phyloP scores from a whole-genome alignment of 2,329 filamentous ascomycete genomes.

The Fusarium dimerum region DNA sequence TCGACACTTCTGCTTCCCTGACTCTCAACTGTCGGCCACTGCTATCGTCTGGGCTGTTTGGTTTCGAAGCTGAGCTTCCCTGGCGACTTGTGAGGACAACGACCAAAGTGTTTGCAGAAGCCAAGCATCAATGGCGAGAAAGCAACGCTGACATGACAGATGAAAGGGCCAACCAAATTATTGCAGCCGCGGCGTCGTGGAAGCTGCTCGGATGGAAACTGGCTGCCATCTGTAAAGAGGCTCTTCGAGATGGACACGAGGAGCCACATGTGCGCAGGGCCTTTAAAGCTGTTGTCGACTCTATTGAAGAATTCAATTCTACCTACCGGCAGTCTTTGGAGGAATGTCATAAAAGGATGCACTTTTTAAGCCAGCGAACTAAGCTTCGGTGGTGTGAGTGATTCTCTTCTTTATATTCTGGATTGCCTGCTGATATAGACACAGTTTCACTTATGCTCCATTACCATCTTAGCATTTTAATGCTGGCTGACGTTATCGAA shows the following conservation, averaged over 20 bases:
- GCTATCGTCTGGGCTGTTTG: conserved; percentile 40
- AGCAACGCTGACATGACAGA: conserved; percentile 30
- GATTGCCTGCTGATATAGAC: background rate
- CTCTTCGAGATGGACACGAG: conserved; percentile 33
- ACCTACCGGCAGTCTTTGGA: conserved; percentile 31
- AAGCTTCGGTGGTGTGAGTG: conserved; percentile 35
- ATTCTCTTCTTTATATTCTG: background rate
- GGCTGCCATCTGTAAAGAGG: conserved; percentile 35
- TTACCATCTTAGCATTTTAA: conserved; percentile 35
- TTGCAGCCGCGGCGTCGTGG: conserved; percentile 31
- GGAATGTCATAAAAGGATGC: conserved; percentile 33
- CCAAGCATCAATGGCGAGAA: conserved; percentile 26
- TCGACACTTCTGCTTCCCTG: conserved; percentile 43
- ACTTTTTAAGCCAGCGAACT: conserved; percentile 32
- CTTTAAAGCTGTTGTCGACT: conserved; percentile 25
- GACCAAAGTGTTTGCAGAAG: conserved; percentile 33
- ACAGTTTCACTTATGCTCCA: conserved; percentile 36
- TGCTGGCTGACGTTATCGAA: conserved; percentile 33
- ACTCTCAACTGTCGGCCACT: conserved; percentile 42
- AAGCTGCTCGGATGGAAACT: conserved; percentile 36
- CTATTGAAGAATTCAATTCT: conserved; percentile 29
- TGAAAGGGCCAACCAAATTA: conserved; percentile 34
- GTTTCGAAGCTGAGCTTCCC: conserved; percentile 32
- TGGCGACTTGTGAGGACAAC: conserved; percentile 32
- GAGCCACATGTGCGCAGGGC: conserved; percentile 31